Evolutionary conservation across 306 rosid species (phyloP).

Genomic region (Prunus salicina): DNA sequence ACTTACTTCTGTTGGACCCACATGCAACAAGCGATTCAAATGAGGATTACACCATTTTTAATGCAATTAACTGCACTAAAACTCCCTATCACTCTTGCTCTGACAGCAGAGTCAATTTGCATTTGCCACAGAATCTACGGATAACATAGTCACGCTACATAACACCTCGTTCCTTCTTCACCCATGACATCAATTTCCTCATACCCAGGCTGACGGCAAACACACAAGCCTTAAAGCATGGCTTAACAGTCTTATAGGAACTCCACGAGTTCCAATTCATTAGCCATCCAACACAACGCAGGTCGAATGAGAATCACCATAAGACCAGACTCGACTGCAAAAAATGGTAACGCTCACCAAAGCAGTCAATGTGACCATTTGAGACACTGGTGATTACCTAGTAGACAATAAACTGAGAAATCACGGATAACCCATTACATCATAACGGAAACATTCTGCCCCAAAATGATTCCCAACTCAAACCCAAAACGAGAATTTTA

Average conservation of each 20-base stretch:
- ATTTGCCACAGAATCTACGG: neutral
- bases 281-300: neutral
- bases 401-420: neutral
- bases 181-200: neutral
- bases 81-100: neutral
- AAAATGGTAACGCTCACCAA: neutral
- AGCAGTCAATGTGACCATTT: neutral
- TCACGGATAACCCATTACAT: slow-evolving; percentile 9
- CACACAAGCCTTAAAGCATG: neutral
- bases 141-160: neutral
- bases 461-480: neutral
- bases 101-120: neutral
- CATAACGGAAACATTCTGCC: slow-evolving; percentile 5
- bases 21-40: neutral
- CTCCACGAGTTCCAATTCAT: neutral
- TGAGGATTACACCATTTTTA: neutral
- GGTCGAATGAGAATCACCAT: neutral
- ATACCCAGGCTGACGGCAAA: neutral
- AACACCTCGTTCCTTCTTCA: neutral
- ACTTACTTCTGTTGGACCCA: neutral
- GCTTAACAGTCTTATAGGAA: neutral
- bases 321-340: neutral
- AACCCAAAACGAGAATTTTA: slow-evolving; percentile 1
- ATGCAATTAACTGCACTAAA: neutral
- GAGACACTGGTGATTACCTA: neutral